Percentiles rank a stretch among this genome's conserved stretches.
phyloP scores from a whole-genome alignment of 805 yeast genomes.

The Yarrowia divulgata region DNA sequence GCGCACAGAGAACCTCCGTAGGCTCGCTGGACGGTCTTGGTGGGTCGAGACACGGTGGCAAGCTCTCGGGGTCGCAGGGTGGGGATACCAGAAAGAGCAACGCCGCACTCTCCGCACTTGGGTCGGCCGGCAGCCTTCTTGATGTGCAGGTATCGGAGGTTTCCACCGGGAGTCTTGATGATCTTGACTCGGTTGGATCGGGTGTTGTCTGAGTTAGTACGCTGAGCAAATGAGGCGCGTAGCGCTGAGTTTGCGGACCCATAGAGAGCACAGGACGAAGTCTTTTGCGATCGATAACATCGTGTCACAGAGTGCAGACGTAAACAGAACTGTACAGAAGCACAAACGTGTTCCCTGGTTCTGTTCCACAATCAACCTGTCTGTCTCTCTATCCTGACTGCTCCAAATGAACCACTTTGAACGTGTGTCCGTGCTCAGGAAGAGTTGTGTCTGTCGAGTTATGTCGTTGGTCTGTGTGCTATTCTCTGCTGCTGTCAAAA shows the following conservation, averaged over 20 bases:
- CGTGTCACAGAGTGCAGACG: no score
- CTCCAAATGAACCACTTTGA: no score
- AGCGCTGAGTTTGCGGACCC: no score
- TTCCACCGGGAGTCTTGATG: constrained; percentile 99
- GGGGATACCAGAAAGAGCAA: constrained; percentile 83
- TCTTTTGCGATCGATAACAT: no score
- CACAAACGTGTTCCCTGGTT: no score
- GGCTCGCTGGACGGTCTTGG: constrained; percentile 98
- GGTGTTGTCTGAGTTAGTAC: constrained; percentile 81
- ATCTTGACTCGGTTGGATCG: constrained; percentile 99
- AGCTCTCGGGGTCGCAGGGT: constrained; percentile 98
- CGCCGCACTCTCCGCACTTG: constrained; percentile 74
- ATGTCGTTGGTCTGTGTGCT: no score
- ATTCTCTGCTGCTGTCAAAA: not conserved
- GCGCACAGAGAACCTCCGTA: constrained; percentile 99
- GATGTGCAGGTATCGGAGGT: constrained; percentile 96
- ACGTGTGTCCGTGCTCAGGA: no score
- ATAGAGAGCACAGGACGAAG: no score
- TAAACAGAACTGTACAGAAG: no score
- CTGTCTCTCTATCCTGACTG: no score
- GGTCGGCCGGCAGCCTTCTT: constrained; percentile 84
- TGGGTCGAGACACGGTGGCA: constrained; percentile 93
- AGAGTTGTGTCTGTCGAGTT: not conserved
- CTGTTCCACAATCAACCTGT: no score
- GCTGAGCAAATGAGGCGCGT: no score